Evolutionary conservation across 2,329 filamentous ascomycete species (phyloP), one percentile per base, ranked within the genome.

Genomic region (Trichoderma sp.): DNA sequence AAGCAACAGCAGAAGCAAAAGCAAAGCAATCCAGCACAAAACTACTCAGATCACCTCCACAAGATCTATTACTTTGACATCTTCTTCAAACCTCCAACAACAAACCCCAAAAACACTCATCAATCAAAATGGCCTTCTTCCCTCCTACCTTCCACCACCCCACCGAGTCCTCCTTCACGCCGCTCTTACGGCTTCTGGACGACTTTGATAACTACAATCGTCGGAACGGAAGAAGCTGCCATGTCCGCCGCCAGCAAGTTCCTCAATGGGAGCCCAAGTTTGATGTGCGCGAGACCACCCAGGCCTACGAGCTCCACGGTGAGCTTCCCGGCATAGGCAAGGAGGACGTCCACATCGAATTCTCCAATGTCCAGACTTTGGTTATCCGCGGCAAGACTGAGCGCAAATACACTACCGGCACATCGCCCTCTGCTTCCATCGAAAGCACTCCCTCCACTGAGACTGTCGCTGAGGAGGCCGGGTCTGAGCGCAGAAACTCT

Each of bases 251-350:
- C 57, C 67, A 68, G 32, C 71, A 69, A 68, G 72, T 84, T 57
- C 83, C 82, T 56, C 82, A 86, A 75, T 94, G 93, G 85, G 85
- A 87, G 68, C 92, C 92, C 65, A 90, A 89, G 79, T 94, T 94
- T 75, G 92, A 94, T 74, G 84, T 94, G 70, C 89, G 87, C 77
- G 92, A 95, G 81, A 86, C 85, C 13, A 84, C 85, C 69, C 80
- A 87, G 6, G 77, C 82, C 70, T 94, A 93, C 76, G 89, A 94
- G 79, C 89, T 94, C 22, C 88, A 94, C 73, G 92, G 92, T 74
- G 92, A 94, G 79, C 87, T 94, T 6, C 89, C 92, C 0, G 92
- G 92, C 66, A 83, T 94, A 73, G 86, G 86, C 70, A 91, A 92
- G 80, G 88, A 92, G 73, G 83, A 93, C 74, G 82, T 95, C 74